Conservation (phyloP, 2,329 filamentous ascomycete genomes). For the Cytospora chrysosperma region DNA sequence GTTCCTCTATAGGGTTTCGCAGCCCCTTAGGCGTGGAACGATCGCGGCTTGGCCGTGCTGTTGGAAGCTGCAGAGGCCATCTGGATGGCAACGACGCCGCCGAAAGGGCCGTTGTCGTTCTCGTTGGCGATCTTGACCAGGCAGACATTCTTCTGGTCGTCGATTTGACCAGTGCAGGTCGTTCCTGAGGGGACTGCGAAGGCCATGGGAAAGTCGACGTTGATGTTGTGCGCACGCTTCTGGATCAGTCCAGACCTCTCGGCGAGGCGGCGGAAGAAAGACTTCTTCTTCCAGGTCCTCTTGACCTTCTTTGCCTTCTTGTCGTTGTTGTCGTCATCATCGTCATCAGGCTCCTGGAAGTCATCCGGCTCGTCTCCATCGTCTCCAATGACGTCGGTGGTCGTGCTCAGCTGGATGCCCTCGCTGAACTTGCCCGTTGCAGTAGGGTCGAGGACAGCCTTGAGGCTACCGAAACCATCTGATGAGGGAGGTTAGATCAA, state of each 20-base stretch:
- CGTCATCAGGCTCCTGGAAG: constrained; percentile 8
- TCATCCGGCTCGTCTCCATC: constrained; percentile 23
- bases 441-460: constrained; percentile 27
- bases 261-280: constrained; percentile 14
- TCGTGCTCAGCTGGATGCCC: constrained; percentile 24
- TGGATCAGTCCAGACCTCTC: constrained; percentile 25
- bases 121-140: constrained; percentile 44
- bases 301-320: neutral
- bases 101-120: constrained; percentile 42
- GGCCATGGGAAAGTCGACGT: constrained; percentile 32
- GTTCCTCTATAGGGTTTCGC: neutral
- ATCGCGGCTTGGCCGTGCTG: neutral
- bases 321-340: neutral
- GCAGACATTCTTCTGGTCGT: constrained; percentile 38
- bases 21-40: neutral
- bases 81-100: constrained; percentile 42
- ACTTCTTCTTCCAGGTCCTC: constrained; percentile 23
- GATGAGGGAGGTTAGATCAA: no score
- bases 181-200: constrained; percentile 32
- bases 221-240: constrained; percentile 26
- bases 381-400: constrained; percentile 23
- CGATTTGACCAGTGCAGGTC: constrained; percentile 39
- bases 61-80: constrained; percentile 29
- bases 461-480: constrained; percentile 27
- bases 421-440: constrained; percentile 26